A percentile compares a stretch with the other conserved stretches of the same genome.
These are phyloP conservation scores for Aspergillus olivimuriae DNA, from an alignment of 495 filamentous ascomycete species.

Conservation along the genomic window DNA sequence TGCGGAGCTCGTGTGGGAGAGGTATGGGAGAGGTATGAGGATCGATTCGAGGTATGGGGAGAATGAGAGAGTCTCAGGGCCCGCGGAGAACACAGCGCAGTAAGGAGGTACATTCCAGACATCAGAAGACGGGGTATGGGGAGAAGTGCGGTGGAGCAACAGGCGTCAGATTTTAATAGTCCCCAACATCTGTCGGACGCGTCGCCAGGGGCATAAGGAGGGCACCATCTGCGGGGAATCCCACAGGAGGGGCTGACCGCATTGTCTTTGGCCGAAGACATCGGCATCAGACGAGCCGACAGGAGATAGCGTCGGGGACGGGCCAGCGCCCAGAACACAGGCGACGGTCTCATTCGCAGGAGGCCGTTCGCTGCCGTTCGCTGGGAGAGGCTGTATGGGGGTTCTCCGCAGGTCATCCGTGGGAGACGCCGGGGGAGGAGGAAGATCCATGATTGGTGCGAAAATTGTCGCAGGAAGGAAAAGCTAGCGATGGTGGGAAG, in stretches of 20 bases:
- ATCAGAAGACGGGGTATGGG: no score
- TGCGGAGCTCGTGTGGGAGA: no score
- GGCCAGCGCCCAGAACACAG: background rate
- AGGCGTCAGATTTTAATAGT: no score
- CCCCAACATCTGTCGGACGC: no score
- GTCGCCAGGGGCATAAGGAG: no score
- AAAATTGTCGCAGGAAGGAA: background rate
- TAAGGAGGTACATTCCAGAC: no score
- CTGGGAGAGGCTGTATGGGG: background rate
- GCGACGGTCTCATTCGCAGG: background rate
- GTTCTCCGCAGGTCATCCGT: background rate
- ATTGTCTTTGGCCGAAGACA: background rate
- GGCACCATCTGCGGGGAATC: background rate
- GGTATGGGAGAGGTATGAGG: no score
- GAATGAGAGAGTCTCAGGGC: background rate
- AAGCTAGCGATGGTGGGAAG: no score
- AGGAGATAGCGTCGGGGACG: background rate
- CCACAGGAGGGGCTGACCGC: background rate
- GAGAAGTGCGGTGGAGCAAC: background rate
- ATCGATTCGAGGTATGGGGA: background rate
- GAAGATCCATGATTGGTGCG: background rate
- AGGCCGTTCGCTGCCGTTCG: background rate
- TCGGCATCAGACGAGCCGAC: conserved; percentile 1
- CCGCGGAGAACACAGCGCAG: no score
- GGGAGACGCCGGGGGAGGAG: no score